Percentiles rank a stretch among this genome's conserved stretches.
Conservation (phyloP, 2,329 filamentous ascomycete species). For the Verticillium nonalfalfae region DNA sequence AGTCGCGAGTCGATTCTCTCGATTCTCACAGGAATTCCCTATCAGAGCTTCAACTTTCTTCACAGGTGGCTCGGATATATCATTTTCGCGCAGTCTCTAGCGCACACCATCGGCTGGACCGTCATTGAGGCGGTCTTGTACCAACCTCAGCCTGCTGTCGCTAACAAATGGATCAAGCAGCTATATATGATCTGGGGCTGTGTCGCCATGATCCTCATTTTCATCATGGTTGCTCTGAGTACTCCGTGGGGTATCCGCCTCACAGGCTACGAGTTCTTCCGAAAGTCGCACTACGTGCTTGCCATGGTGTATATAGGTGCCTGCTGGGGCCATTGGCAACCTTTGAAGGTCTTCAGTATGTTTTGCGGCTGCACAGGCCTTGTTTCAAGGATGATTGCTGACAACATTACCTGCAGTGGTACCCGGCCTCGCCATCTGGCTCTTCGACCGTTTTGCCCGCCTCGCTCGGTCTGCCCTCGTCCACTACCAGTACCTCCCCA, state of each 20-base stretch:
- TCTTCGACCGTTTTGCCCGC: constrained; percentile 55
- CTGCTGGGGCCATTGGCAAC: constrained; percentile 68
- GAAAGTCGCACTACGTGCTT: constrained; percentile 66
- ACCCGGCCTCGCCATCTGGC: constrained; percentile 59
- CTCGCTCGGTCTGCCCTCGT: constrained; percentile 51
- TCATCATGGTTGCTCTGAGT: constrained; percentile 54
- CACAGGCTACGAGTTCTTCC: constrained; percentile 73
- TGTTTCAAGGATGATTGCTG: too few species aligned
- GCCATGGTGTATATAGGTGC: constrained; percentile 70
- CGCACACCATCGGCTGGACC: constrained; percentile 69
- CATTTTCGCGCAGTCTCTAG: constrained; percentile 58
- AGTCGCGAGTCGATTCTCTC: constrained; percentile 65
- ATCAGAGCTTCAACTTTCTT: constrained; percentile 71
- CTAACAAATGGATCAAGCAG: constrained; percentile 51
- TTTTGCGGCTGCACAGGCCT: not conserved
- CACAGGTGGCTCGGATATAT: constrained; percentile 72
- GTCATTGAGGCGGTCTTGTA: constrained; percentile 61
- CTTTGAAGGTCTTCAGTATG: constrained; percentile 59
- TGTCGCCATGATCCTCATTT: constrained; percentile 59
- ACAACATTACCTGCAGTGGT: constrained; percentile 25
- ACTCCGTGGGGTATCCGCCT: constrained; percentile 49
- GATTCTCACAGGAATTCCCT: constrained; percentile 64
- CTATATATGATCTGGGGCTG: constrained; percentile 69
- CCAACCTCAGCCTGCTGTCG: constrained; percentile 60
- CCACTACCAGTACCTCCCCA: constrained; percentile 47